Conservation (phyloP, 2,329 filamentous ascomycete genomes). For the Aspergillus sp. region DNA sequence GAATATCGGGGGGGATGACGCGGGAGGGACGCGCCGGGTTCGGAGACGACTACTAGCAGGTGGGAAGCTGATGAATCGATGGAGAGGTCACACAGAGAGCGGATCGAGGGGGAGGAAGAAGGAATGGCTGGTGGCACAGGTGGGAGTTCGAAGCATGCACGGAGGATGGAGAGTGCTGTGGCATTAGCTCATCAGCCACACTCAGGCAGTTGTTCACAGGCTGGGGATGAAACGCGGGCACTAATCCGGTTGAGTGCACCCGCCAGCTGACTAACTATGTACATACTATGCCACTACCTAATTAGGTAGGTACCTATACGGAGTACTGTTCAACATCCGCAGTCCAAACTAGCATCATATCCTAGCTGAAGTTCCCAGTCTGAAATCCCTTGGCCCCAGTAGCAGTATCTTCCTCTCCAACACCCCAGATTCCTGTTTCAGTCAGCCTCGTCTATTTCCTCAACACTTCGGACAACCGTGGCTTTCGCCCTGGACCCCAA, state of each 20-base stretch:
- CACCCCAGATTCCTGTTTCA: too few relatives aligned
- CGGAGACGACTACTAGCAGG: neutral
- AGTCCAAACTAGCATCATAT: too few relatives aligned
- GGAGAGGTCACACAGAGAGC: neutral
- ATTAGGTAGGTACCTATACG: too few relatives aligned
- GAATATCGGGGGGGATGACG: conserved; percentile 15
- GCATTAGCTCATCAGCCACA: conserved; percentile 27
- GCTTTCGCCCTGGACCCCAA: too few relatives aligned
- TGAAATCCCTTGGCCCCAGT: too few relatives aligned
- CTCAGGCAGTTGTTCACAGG: neutral
- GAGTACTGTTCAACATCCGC: too few relatives aligned
- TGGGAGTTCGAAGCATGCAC: neutral
- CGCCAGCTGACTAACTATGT: too few relatives aligned
- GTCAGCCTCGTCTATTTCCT: too few relatives aligned
- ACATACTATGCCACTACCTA: too few relatives aligned
- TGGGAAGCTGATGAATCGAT: neutral
- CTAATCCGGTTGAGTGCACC: conserved; percentile 4
- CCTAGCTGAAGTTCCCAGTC: too few relatives aligned
- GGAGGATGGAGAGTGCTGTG: conserved; percentile 12
- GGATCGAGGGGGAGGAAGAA: conserved; percentile 1
- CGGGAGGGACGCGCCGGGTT: conserved; percentile 12
- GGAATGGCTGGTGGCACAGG: neutral
- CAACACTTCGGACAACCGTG: too few relatives aligned
- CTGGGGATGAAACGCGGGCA: conserved; percentile 23
- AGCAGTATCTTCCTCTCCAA: too few relatives aligned